Conservation (phyloP, 2,329 filamentous ascomycete genomes). For the Ilyonectria robusta region DNA sequence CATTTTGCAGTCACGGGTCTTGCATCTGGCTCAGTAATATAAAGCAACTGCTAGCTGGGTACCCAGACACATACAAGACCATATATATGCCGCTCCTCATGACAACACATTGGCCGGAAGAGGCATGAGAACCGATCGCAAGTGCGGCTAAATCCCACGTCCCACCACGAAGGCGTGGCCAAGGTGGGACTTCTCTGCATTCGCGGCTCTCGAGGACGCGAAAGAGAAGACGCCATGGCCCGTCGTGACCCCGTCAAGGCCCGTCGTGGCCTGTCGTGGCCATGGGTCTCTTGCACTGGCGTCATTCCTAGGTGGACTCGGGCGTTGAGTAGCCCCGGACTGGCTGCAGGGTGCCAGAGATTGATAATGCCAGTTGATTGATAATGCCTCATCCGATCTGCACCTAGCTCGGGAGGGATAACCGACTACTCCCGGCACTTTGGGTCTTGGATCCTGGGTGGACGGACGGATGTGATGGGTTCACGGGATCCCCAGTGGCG, state of each 20-base stretch:
- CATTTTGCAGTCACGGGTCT: background rate
- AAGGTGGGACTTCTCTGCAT: conserved; percentile 25
- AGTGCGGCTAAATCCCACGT: background rate
- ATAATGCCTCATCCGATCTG: conserved; percentile 43
- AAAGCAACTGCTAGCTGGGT: background rate
- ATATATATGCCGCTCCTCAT: conserved; percentile 12
- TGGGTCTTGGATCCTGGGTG: background rate
- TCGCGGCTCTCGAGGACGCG: conserved; percentile 15
- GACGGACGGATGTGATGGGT: conserved; percentile 11
- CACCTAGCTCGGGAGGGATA: conserved; percentile 18
- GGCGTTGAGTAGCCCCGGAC: conserved; percentile 29
- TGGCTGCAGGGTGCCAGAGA: conserved; percentile 32
- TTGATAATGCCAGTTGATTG: conserved; percentile 46
- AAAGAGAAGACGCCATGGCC: conserved; percentile 14
- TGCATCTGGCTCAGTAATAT: background rate
- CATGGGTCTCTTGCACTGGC: conserved; percentile 36
- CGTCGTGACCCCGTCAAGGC: conserved; percentile 7
- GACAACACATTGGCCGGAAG: conserved; percentile 7
- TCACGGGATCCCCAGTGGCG: conserved; percentile 1
- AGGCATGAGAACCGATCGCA: conserved; percentile 3
- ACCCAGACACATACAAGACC: background rate
- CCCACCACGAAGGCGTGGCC: conserved; percentile 3
- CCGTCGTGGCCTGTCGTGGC: conserved; percentile 11
- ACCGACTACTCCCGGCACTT: conserved; percentile 12
- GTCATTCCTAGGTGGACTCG: conserved; percentile 36